Conservation (phyloP, 2,329 filamentous ascomycete genomes). For the Botrytis tulipae region DNA sequence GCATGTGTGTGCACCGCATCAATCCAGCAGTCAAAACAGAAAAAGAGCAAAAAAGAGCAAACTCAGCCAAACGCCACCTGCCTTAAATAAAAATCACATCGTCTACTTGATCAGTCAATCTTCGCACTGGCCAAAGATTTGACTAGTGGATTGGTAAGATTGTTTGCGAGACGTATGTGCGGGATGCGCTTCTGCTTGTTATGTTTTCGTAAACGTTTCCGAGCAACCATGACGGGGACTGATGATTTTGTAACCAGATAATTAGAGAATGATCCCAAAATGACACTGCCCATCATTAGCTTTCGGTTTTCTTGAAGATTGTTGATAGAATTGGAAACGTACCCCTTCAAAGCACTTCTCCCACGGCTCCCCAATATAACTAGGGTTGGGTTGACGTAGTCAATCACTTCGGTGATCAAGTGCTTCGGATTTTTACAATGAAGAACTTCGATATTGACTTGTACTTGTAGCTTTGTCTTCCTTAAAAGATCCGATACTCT, state of each 20-base stretch:
- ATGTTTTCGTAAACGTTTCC: conserved; percentile 85
- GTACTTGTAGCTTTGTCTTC: conserved; percentile 88
- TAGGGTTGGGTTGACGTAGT: conserved; percentile 84
- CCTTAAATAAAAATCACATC: neutral
- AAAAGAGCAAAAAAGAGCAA: neutral
- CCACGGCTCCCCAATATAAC: conserved; percentile 92
- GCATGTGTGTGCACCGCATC: neutral
- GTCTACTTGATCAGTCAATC: conserved; percentile 20
- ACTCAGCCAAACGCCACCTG: neutral
- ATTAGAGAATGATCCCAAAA: conserved; percentile 94
- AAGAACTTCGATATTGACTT: conserved; percentile 91
- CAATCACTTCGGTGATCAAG: conserved; percentile 95
- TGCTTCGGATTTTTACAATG: conserved; percentile 98
- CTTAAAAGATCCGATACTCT: conserved; percentile 80
- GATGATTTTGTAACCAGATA: conserved; percentile 96
- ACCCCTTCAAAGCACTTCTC: conserved; percentile 90
- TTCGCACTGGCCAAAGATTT: conserved; percentile 22
- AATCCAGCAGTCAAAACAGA: neutral
- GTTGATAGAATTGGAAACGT: conserved; percentile 39
- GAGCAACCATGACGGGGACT: conserved; percentile 95
- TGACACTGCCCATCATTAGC: conserved; percentile 59
- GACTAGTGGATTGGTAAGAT: conserved; percentile 62
- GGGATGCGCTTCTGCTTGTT: conserved; percentile 69
- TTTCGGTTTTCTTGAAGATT: conserved; percentile 7
- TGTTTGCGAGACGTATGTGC: conserved; percentile 74